Base-by-base conservation (phyloP, 1,284 basidiomycete genomes). In the Leccinum solheimii region DNA sequence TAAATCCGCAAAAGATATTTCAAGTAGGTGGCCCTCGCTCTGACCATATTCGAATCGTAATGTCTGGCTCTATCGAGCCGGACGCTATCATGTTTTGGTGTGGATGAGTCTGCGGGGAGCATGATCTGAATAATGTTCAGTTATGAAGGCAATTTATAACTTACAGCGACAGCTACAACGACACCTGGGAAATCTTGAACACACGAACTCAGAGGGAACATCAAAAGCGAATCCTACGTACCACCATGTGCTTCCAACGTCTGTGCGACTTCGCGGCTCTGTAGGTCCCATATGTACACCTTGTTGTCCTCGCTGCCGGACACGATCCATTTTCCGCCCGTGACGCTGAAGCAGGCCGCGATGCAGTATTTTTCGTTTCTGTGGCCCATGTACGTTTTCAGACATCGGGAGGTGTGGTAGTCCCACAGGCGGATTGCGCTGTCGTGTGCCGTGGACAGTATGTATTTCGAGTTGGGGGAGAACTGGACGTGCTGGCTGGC, bases 371-470 rank as follows among this genome's bases (percentile, higher is more conserved):
- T 91, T 40, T 83, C 77, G 75, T 95, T 97, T 19, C 75, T 78
- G 73, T 97, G 94, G 0, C 92, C 93, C 1, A 80, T 80, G 75
- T 96, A 96, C 1, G 95, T 95, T 78, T 98, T 98, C 51, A 99
- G 80, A 66, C 94, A 93, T 62, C 93, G 89, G 2, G 91, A 90
- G 0, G 91, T 92, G 68, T 96, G 92, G 70, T 97, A 95, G 71
- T 98, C 94, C 95, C 97, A 98, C 13, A 99, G 80, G 0, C 97
- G 86, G 64, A 98, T 92, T 0, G 91, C 87, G 62, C 87, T 93
- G 69, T 98, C 95, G 67, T 98, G 89, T 0, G 95, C 91, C 0
- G 94, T 91, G 1, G 94, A 92, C 54, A 98, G 83, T 58, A 99
- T 90, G 74, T 95, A 97, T 77, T 92, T 92, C 4, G 92, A 94